phyloP scores from a whole-genome alignment of 352 stramenopile species.

The Phytophthora citrophthora region DNA sequence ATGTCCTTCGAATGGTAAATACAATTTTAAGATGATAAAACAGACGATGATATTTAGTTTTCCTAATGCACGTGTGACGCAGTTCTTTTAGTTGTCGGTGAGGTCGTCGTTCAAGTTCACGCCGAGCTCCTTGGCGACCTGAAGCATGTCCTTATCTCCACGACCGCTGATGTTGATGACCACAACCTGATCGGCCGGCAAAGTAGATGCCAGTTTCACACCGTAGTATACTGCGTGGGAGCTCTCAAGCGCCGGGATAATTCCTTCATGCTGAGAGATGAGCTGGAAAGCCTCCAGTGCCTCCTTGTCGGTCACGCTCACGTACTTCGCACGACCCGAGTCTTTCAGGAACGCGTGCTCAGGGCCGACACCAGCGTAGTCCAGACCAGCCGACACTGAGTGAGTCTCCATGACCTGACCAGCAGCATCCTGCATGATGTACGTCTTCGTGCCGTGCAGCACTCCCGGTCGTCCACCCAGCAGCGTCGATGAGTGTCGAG shows the following conservation, averaged over 20 bases:
- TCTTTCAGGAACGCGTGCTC: conserved; percentile 98
- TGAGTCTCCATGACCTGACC: conserved; percentile 97
- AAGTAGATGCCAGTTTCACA: conserved; percentile 91
- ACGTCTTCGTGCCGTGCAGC: conserved; percentile 97
- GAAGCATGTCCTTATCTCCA: conserved; percentile 99
- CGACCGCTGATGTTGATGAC: conserved; percentile 98
- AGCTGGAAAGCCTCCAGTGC: conserved; percentile 97
- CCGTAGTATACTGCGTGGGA: conserved; percentile 96
- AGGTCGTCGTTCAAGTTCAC: conserved; percentile 91
- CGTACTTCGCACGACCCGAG: conserved; percentile 94
- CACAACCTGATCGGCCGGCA: conserved; percentile 92
- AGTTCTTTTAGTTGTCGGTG: conserved; percentile 62
- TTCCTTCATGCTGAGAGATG: conserved; percentile 96
- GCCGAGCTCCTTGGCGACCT: conserved; percentile 96
- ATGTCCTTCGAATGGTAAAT: conserved; percentile 4
- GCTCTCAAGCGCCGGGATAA: conserved; percentile 98
- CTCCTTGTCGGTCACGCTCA: conserved; percentile 96
- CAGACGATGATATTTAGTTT: conserved; percentile 30
- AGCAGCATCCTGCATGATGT: conserved; percentile 96
- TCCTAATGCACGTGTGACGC: conserved; percentile 22
- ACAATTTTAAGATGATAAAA: conserved; percentile 27
- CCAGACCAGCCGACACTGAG: conserved; percentile 95
- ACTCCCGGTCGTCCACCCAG: conserved; percentile 94
- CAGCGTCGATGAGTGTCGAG: conserved; percentile 95
- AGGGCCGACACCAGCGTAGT: conserved; percentile 98